Conservation (phyloP, 2,329 filamentous ascomycete species). For the Aspergillus costaricaensis region DNA sequence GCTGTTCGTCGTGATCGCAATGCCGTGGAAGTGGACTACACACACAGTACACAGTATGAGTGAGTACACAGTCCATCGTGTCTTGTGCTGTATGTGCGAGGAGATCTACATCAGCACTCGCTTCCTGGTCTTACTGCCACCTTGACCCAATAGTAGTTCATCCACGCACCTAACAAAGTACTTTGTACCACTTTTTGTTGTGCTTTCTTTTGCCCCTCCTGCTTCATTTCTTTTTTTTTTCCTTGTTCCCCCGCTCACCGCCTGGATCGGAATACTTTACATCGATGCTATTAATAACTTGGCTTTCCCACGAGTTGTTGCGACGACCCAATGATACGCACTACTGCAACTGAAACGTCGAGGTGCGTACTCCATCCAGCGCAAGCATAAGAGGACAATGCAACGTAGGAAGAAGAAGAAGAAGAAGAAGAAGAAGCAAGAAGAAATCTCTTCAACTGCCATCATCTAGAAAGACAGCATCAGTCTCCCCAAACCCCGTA, state of each 20-base stretch:
- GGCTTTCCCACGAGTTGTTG: neutral
- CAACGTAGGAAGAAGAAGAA: neutral
- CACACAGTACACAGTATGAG: no score
- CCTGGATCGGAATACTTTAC: neutral
- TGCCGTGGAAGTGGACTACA: neutral
- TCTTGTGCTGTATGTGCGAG: neutral
- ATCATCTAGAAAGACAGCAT: neutral
- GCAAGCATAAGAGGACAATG: neutral
- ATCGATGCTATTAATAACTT: neutral
- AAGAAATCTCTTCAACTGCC: neutral
- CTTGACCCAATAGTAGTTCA: neutral
- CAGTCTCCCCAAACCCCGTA: neutral
- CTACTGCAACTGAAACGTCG: neutral
- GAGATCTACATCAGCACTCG: neutral
- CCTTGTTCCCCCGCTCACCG: neutral
- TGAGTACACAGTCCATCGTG: neutral
- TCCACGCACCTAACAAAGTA: no score
- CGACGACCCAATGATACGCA: neutral
- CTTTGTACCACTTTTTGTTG: no score
- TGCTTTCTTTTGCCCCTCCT: neutral
- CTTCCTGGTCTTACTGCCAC: neutral
- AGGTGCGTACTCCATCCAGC: neutral
- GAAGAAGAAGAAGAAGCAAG: neutral
- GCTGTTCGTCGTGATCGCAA: neutral
- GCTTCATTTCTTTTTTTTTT: neutral